These are phyloP conservation scores for Calonectria pseudoturangicola DNA, from an alignment of 2,329 filamentous ascomycete genomes.

Conservation along the genomic window DNA sequence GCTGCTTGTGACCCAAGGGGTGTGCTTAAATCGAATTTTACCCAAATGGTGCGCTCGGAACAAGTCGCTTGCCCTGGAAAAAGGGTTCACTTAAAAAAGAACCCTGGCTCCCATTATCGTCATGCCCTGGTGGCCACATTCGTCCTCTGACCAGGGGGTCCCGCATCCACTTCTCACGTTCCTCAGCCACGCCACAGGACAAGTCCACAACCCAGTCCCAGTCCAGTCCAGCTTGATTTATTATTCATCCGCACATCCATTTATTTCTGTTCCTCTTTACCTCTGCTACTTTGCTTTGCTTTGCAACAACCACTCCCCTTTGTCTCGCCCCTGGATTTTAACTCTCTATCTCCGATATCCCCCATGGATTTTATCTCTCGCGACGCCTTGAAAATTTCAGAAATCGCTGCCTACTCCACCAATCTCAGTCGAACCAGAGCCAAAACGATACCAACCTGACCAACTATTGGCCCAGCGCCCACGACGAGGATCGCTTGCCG, in stretches of 20 bases:
- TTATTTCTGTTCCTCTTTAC: constrained; percentile 10
- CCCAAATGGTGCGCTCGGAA: constrained; percentile 12
- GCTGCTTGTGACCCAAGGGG: constrained; percentile 6
- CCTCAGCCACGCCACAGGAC: constrained; percentile 34
- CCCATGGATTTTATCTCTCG: constrained; percentile 54
- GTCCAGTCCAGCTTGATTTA: constrained; percentile 37
- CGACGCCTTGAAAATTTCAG: constrained; percentile 48
- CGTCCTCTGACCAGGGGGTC: constrained; percentile 12
- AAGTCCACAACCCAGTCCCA: constrained; percentile 36
- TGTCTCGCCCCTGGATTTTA: constrained; percentile 28
- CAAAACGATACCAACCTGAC: constrained; percentile 51
- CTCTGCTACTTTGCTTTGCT: constrained; percentile 7
- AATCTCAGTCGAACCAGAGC: constrained; percentile 48
- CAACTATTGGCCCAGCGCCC: constrained; percentile 22
- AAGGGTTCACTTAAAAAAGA: constrained; percentile 25
- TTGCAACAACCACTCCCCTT: constrained; percentile 40
- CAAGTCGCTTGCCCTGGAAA: constrained; percentile 12
- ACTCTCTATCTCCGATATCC: constrained; percentile 38
- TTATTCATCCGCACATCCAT: constrained; percentile 40
- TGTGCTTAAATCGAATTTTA: constrained; percentile 1
- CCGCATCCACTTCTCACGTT: constrained; percentile 22
- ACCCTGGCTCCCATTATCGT: constrained; percentile 18
- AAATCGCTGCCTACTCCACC: constrained; percentile 45
- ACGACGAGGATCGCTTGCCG: constrained; percentile 53
- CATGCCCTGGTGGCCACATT: constrained; percentile 16